Percentiles rank a stretch among this genome's conserved stretches.
Conservation (phyloP, 164 flowering plant genomes). For the Chloranthus sessilifolius region DNA sequence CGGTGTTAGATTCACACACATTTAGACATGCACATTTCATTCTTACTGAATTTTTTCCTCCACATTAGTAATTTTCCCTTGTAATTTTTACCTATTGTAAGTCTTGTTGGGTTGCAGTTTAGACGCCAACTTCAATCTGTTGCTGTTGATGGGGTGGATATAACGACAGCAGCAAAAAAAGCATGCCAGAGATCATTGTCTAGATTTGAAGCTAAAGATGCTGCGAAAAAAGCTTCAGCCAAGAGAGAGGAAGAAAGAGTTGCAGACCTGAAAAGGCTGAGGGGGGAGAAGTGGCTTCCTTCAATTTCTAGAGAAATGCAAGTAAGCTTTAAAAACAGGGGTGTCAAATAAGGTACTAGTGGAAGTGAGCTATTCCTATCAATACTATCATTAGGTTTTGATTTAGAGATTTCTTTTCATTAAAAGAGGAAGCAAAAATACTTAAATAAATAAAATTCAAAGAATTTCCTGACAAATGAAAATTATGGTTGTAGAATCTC, state of each 20-base stretch:
- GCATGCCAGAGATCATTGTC: slow-evolving; percentile 51
- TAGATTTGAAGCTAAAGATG: slow-evolving; percentile 58
- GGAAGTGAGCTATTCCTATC: slow-evolving; percentile 1
- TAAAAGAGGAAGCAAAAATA: too few relatives aligned
- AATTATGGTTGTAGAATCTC: too few relatives aligned
- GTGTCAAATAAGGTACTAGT: neutral
- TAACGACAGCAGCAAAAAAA: slow-evolving; percentile 57
- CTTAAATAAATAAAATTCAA: too few relatives aligned
- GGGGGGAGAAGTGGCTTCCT: slow-evolving; percentile 98
- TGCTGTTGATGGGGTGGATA: slow-evolving; percentile 64
- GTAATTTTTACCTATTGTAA: too few relatives aligned
- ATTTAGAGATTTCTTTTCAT: too few relatives aligned
- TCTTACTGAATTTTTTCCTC: too few relatives aligned
- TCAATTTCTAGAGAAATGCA: slow-evolving; percentile 65
- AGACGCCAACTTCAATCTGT: slow-evolving; percentile 43
- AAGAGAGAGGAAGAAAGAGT: slow-evolving; percentile 87
- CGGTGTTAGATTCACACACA: too few relatives aligned
- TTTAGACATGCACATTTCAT: too few relatives aligned
- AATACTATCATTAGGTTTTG: neutral
- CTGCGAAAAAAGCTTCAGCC: slow-evolving; percentile 61
- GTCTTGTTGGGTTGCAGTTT: slow-evolving; percentile 48
- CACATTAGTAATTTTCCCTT: too few relatives aligned
- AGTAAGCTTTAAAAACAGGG: slow-evolving; percentile 5
- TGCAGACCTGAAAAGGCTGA: slow-evolving; percentile 60
- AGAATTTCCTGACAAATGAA: too few relatives aligned